phyloP scores from a whole-genome alignment of 805 yeast genomes.

The Debaryomyces hansenii region DNA sequence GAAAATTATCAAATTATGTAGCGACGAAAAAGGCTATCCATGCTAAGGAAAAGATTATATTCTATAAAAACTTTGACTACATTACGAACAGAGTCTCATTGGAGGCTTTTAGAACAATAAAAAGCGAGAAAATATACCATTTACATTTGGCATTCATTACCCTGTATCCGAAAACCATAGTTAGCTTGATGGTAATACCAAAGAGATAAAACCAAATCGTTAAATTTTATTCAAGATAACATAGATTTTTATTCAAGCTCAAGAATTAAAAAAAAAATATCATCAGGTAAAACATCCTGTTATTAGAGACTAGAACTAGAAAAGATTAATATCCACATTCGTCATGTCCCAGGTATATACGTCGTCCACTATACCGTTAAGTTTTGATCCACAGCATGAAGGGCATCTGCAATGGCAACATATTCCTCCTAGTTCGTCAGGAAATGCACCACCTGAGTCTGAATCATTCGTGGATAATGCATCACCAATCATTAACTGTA shows the following conservation, averaged over 20 bases:
- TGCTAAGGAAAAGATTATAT: too few relatives aligned
- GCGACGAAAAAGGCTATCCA: neutral
- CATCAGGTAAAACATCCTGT: too few relatives aligned
- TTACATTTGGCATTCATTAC: neutral
- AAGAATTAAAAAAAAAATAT: neutral
- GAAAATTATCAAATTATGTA: neutral
- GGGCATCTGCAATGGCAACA: conserved; percentile 5
- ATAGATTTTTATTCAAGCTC: neutral
- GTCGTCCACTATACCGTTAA: conserved; percentile 37
- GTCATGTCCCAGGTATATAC: conserved; percentile 25
- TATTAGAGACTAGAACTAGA: too few relatives aligned
- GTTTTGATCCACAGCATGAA: conserved; percentile 28
- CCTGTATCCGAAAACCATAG: too few relatives aligned
- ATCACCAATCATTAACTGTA: conserved; percentile 56
- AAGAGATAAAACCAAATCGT: neutral
- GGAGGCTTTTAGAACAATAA: neutral
- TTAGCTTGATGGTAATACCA: neutral
- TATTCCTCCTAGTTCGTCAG: neutral
- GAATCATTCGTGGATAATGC: conserved; percentile 5
- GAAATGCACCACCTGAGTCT: conserved; percentile 1
- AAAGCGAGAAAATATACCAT: neutral
- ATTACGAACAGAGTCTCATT: neutral
- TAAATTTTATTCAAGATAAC: neutral
- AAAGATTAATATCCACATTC: too few relatives aligned
- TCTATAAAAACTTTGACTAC: too few relatives aligned